Percentiles rank a stretch among this genome's conserved stretches.
Evolutionary conservation across 2,329 filamentous ascomycete species (phyloP).

Genomic region (Xylariaceae sp.): DNA sequence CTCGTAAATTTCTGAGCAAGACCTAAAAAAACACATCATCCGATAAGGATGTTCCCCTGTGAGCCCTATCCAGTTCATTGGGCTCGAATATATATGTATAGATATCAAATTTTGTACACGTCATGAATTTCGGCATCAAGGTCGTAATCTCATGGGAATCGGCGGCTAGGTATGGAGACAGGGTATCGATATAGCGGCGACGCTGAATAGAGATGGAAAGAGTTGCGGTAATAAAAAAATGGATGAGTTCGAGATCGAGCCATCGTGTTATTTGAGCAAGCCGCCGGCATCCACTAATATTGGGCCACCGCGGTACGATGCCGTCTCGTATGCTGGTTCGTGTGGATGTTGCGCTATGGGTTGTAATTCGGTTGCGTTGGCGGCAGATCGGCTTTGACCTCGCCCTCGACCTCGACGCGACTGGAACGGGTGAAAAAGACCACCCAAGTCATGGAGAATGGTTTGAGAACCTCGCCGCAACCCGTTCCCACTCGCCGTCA

Average conservation of each 20-base stretch:
- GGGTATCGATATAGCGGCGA: not conserved
- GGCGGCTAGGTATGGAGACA: not conserved
- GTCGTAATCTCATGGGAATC: constrained; percentile 25
- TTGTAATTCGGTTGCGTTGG: constrained; percentile 40
- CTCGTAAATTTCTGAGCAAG: constrained; percentile 3
- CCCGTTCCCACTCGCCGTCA: constrained; percentile 45
- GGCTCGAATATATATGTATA: constrained; percentile 16
- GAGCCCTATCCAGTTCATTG: constrained; percentile 8
- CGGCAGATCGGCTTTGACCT: constrained; percentile 31
- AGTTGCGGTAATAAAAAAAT: not conserved
- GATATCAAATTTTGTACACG: constrained; percentile 18
- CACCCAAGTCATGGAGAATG: constrained; percentile 58
- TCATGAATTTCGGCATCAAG: constrained; percentile 19
- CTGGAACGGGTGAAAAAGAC: constrained; percentile 45
- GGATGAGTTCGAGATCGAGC: not conserved
- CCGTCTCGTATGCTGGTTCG: constrained; percentile 33
- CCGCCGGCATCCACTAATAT: constrained; percentile 41
- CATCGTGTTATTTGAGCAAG: constrained; percentile 31
- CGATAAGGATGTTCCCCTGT: constrained; percentile 3
- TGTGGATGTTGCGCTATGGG: constrained; percentile 43
- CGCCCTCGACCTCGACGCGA: constrained; percentile 32
- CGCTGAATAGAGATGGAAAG: not conserved
- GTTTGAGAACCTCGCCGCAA: constrained; percentile 55
- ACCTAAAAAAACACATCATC: constrained; percentile 3
- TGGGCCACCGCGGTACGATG: constrained; percentile 31